A percentile compares a stretch with the other conserved stretches of the same genome.
Evolutionary conservation across 306 rosid species (phyloP).

Genomic region (Castanea sativa): DNA sequence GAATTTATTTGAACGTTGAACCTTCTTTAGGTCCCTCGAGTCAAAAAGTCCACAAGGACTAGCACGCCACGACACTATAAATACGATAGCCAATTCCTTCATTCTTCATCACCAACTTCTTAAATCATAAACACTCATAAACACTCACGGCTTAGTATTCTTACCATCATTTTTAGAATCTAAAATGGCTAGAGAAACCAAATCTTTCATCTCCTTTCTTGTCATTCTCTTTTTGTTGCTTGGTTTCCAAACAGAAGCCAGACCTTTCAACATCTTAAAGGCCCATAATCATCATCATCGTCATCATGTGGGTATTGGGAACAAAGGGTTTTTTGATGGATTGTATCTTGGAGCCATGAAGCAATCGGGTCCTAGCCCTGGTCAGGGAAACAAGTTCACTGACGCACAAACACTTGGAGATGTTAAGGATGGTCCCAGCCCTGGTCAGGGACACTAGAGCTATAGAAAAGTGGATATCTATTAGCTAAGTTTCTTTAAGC

Average conservation of each 20-base stretch:
- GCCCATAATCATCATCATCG: neutral
- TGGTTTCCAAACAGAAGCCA: constrained; percentile 5
- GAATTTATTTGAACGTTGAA: constrained; percentile 6
- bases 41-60: neutral
- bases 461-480: no score
- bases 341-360: constrained; percentile 16
- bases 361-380: constrained; percentile 15
- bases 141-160: neutral
- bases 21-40: neutral
- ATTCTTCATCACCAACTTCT: no score
- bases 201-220: neutral
- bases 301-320: neutral
- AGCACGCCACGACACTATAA: neutral
- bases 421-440: neutral
- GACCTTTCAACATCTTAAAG: constrained; percentile 9
- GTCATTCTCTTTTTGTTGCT: neutral
- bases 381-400: neutral
- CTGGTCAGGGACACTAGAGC: constrained; percentile 21
- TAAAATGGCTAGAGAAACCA: neutral
- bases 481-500: no score
- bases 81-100: no score
- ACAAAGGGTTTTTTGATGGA: neutral
- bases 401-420: neutral
- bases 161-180: neutral
- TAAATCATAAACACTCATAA: no score